These are phyloP conservation scores for Penicillium egyptiacum DNA, from an alignment of 495 filamentous ascomycete species.

Conservation along the genomic window DNA sequence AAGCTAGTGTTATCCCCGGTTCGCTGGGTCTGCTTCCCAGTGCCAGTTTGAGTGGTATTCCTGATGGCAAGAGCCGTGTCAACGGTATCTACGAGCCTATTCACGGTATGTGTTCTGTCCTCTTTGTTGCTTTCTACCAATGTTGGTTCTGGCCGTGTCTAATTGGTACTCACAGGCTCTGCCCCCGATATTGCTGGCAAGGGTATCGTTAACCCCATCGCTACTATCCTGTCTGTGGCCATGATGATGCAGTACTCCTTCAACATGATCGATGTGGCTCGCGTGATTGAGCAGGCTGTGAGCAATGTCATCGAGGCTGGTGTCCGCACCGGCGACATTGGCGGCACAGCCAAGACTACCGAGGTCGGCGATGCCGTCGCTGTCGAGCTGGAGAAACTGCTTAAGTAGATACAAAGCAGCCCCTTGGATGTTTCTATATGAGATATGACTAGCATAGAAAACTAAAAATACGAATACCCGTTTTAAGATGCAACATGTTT, in stretches of 20 bases:
- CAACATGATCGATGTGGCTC: constrained; percentile 48
- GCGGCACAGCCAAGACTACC: constrained; percentile 51
- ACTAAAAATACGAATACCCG: constrained; percentile 32
- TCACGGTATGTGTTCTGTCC: constrained; percentile 63
- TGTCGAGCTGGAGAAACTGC: constrained; percentile 49
- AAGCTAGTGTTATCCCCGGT: constrained; percentile 94
- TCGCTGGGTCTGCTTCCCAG: constrained; percentile 87
- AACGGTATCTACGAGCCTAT: constrained; percentile 96
- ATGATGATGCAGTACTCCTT: constrained; percentile 60
- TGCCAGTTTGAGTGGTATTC: constrained; percentile 82
- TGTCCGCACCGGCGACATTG: constrained; percentile 55
- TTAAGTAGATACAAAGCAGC: constrained; percentile 31
- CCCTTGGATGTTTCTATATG: constrained; percentile 19
- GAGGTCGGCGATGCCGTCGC: constrained; percentile 55
- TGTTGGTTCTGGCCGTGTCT: constrained; percentile 7
- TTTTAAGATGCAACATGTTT: constrained; percentile 16
- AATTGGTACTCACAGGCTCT: constrained; percentile 34
- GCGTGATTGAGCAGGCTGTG: constrained; percentile 53
- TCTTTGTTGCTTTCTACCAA: constrained; percentile 6
- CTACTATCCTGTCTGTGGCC: constrained; percentile 53
- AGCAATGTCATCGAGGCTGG: constrained; percentile 53
- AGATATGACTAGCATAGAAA: constrained; percentile 28
- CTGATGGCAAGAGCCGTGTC: constrained; percentile 61
- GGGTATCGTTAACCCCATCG: constrained; percentile 78
- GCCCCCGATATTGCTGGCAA: constrained; percentile 70